Conservation (phyloP, 345 rosid genomes). For the Cochlearia excelsa region DNA sequence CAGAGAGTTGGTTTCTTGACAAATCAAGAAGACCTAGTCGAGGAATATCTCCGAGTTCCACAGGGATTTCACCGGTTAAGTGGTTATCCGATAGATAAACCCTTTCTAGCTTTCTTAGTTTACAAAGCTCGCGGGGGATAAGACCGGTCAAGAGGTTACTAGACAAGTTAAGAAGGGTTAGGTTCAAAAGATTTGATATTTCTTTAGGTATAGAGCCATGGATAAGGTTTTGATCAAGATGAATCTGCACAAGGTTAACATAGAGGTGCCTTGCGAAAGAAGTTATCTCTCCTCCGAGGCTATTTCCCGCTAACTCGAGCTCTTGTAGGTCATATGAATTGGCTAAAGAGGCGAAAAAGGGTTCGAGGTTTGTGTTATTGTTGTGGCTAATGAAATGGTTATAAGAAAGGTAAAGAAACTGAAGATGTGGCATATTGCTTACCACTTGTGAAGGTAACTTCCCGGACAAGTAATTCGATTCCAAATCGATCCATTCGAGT, state of each 20-base stretch:
- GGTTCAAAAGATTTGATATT: slow-evolving; percentile 65
- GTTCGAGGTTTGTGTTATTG: slow-evolving; percentile 70
- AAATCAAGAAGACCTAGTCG: slow-evolving; percentile 81
- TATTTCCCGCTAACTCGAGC: slow-evolving; percentile 77
- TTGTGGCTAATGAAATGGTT: slow-evolving; percentile 67
- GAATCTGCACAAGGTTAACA: slow-evolving; percentile 55
- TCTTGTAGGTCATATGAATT: slow-evolving; percentile 61
- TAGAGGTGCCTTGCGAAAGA: slow-evolving; percentile 63
- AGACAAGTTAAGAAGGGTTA: slow-evolving; percentile 77
- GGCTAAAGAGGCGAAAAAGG: slow-evolving; percentile 63
- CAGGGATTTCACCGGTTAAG: slow-evolving; percentile 71
- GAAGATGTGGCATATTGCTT: slow-evolving; percentile 55
- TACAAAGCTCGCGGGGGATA: slow-evolving; percentile 63
- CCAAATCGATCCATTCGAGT: slow-evolving; percentile 81
- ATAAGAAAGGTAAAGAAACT: slow-evolving; percentile 76
- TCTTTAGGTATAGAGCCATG: slow-evolving; percentile 72
- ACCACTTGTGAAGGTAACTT: slow-evolving; percentile 66
- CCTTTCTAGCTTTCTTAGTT: slow-evolving; percentile 66
- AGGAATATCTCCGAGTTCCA: slow-evolving; percentile 61
- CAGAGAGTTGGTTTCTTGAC: slow-evolving; percentile 77
- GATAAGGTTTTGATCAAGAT: slow-evolving; percentile 70
- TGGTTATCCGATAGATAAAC: slow-evolving; percentile 71
- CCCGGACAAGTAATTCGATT: slow-evolving; percentile 62
- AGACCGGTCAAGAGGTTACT: slow-evolving; percentile 72
- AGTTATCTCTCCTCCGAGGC: slow-evolving; percentile 65